Conservation (phyloP, 257 asterid genomes). For the Solanum sitiens region DNA sequence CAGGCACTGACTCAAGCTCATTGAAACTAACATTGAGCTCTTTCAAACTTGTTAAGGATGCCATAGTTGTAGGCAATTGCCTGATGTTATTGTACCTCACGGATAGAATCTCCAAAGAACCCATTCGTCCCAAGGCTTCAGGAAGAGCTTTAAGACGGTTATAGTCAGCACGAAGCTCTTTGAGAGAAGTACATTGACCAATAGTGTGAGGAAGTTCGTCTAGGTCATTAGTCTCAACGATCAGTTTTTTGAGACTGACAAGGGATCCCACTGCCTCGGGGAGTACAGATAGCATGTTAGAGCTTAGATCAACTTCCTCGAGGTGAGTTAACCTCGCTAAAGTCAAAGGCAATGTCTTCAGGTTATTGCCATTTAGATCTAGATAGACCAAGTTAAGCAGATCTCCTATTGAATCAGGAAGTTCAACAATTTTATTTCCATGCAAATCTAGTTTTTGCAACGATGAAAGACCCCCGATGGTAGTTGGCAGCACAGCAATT, state of each 20-base stretch:
- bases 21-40: slow-evolving; percentile 51
- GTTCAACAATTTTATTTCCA: slow-evolving; percentile 38
- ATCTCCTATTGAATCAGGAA: slow-evolving; percentile 74
- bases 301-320: slow-evolving; percentile 70
- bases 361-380: slow-evolving; percentile 62
- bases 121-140: slow-evolving; percentile 78
- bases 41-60: slow-evolving; percentile 47
- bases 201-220: slow-evolving; percentile 82
- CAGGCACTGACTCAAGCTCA: slow-evolving; percentile 8
- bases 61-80: slow-evolving; percentile 79
- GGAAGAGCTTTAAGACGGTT: slow-evolving; percentile 83
- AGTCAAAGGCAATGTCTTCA: slow-evolving; percentile 52
- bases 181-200: slow-evolving; percentile 54
- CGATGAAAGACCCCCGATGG: background rate
- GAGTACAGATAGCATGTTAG: slow-evolving; percentile 49
- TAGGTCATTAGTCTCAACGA: slow-evolving; percentile 58
- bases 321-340: slow-evolving; percentile 44
- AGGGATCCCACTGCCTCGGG: slow-evolving; percentile 72
- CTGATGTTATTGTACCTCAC: slow-evolving; percentile 68
- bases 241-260: slow-evolving; percentile 47
- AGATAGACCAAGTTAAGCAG: slow-evolving; percentile 56
- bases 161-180: slow-evolving; percentile 69
- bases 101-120: slow-evolving; percentile 53
- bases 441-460: slow-evolving; percentile 19
- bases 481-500: background rate